These are phyloP conservation scores for Spizellomyces sp. DNA, from an alignment of 192 early-diverging fungal genomes.

Conservation along the genomic window DNA sequence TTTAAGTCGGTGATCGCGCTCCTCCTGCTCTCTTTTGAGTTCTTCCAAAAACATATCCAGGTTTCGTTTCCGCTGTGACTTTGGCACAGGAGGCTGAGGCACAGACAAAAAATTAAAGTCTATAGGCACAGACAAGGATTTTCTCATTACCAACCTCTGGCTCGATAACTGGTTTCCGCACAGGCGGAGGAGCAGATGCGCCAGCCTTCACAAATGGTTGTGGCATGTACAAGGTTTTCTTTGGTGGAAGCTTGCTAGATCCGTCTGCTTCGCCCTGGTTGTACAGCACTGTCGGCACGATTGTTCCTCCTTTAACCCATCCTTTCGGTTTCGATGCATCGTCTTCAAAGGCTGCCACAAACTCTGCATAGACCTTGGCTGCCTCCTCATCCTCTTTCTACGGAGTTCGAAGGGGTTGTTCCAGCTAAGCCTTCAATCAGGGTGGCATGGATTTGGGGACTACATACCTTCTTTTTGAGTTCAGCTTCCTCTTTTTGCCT, in stretches of 20 bases:
- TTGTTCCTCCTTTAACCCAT: slow-evolving; percentile 49
- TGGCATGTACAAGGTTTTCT: slow-evolving; percentile 32
- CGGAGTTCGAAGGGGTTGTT: neutral
- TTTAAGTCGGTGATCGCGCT: slow-evolving; percentile 52
- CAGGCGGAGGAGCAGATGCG: slow-evolving; percentile 1
- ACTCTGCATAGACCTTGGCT: slow-evolving; percentile 75
- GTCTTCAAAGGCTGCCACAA: slow-evolving; percentile 80
- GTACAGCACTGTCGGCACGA: slow-evolving; percentile 26
- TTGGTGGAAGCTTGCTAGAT: neutral
- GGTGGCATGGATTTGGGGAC: neutral
- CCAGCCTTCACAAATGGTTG: slow-evolving; percentile 31
- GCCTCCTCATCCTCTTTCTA: slow-evolving; percentile 75
- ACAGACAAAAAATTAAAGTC: neutral
- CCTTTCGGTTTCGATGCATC: slow-evolving; percentile 37
- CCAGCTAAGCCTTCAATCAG: neutral
- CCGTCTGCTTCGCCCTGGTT: slow-evolving; percentile 14
- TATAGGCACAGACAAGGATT: no score
- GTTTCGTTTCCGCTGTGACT: slow-evolving; percentile 72
- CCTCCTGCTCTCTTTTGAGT: slow-evolving; percentile 77
- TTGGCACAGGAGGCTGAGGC: neutral
- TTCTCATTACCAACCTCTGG: no score
- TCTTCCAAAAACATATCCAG: slow-evolving; percentile 85
- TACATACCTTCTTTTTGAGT: slow-evolving; percentile 67
- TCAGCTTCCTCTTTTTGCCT: slow-evolving; percentile 76
- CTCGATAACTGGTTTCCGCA: neutral